phyloP scores from a whole-genome alignment of 2,329 filamentous ascomycete species.

The Pseudogymnoascus sp. region DNA sequence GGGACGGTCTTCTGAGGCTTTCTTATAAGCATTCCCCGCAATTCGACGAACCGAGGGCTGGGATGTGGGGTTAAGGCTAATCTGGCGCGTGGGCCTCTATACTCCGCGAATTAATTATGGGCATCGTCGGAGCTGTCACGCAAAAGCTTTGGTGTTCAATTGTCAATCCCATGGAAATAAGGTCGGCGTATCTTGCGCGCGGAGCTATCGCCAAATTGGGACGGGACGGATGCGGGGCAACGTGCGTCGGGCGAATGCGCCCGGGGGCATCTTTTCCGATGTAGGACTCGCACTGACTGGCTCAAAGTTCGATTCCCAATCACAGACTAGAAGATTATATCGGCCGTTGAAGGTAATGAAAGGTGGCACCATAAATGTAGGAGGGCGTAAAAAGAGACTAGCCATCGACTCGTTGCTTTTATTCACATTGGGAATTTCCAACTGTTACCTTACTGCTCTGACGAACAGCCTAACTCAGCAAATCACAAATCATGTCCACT shows the following conservation, averaged over 20 bases:
- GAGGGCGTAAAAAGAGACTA: not conserved
- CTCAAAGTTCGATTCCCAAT: not conserved
- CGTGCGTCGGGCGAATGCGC: not conserved
- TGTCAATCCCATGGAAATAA: not conserved
- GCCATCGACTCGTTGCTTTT: not conserved
- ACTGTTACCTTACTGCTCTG: not conserved
- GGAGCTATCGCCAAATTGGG: not conserved
- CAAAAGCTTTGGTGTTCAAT: not conserved
- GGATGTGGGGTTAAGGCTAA: not conserved
- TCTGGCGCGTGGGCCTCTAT: not conserved
- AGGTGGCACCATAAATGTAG: slow-evolving; percentile 2
- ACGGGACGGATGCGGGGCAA: not conserved
- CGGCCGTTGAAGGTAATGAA: not conserved
- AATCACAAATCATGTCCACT: not conserved
- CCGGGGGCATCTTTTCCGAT: not conserved
- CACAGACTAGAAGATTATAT: not conserved
- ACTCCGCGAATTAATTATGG: not conserved
- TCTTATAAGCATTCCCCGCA: slow-evolving; percentile 5
- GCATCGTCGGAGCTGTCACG: not conserved
- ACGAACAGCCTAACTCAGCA: not conserved
- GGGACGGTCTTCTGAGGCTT: not conserved
- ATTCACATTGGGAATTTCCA: not conserved
- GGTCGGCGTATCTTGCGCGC: not conserved
- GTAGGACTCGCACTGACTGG: not conserved
- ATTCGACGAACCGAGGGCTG: not conserved